Evolutionary conservation across 805 yeast species (phyloP).

Genomic region (Wickerhamomyces chaumierensis): DNA sequence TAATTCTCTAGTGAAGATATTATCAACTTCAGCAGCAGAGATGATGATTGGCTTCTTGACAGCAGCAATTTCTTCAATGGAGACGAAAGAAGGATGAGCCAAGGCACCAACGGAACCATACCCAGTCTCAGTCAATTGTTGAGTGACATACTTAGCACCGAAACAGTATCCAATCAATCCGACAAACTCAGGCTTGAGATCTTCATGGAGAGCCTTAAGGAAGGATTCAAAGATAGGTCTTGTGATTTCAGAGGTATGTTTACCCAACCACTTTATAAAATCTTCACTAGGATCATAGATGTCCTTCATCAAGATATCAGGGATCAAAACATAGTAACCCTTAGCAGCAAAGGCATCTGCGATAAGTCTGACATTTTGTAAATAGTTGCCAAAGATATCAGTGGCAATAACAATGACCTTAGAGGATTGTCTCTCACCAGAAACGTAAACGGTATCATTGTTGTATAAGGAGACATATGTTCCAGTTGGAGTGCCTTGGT

Average conservation of each 20-base stretch:
- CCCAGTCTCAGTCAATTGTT: constrained; percentile 29
- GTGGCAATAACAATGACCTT: constrained; percentile 52
- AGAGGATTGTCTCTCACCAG: constrained; percentile 30
- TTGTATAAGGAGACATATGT: constrained; percentile 29
- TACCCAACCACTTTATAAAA: constrained; percentile 35
- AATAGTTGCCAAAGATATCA: constrained; percentile 57
- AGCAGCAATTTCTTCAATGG: constrained; percentile 50
- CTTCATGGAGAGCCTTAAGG: constrained; percentile 30
- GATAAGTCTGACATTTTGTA: constrained; percentile 44
- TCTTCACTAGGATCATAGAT: constrained; percentile 22
- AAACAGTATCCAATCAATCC: constrained; percentile 72
- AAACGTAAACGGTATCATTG: constrained; percentile 28
- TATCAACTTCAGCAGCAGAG: constrained; percentile 66
- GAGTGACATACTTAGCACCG: constrained; percentile 66
- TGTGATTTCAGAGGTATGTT: constrained; percentile 40
- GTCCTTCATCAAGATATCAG: constrained; percentile 58
- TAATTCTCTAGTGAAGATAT: constrained; percentile 48
- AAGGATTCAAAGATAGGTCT: constrained; percentile 37
- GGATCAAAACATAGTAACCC: constrained; percentile 59
- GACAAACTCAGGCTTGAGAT: constrained; percentile 34
- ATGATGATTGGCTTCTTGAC: constrained; percentile 46
- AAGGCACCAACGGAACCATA: constrained; percentile 50
- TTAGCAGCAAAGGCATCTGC: constrained; percentile 55
- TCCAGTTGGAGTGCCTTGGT: constrained; percentile 42
- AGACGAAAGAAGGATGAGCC: constrained; percentile 77